A percentile compares a stretch with the other conserved stretches of the same genome.
phyloP scores from a whole-genome alignment of 1,284 basidiomycete species.

The Naganishia sp. region DNA sequence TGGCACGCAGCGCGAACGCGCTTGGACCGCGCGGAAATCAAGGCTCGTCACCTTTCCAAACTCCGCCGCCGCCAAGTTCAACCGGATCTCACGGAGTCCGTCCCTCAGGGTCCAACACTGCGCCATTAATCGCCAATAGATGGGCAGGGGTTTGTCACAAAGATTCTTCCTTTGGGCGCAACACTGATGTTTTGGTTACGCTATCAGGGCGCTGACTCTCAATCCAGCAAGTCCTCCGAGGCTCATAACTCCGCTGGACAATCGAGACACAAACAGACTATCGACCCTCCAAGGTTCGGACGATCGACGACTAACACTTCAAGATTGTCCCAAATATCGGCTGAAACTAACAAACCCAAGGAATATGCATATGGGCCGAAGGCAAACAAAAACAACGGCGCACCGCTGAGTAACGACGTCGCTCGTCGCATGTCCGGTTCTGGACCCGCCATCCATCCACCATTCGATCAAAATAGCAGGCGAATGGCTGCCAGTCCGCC shows the following conservation, averaged over 20 bases:
- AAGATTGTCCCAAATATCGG: background rate
- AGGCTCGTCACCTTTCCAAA: background rate
- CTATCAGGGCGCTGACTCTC: background rate
- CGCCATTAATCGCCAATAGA: slow-evolving; percentile 9
- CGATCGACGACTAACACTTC: background rate
- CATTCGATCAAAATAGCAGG: too few relatives aligned
- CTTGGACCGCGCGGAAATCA: background rate
- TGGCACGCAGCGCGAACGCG: background rate
- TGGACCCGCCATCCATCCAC: background rate
- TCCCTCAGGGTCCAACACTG: slow-evolving; percentile 17
- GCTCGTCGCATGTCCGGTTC: background rate
- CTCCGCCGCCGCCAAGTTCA: background rate
- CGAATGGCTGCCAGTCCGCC: background rate
- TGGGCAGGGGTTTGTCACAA: slow-evolving; percentile 4
- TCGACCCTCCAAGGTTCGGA: background rate
- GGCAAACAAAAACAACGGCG: background rate
- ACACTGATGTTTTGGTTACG: background rate
- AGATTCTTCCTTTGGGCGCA: background rate
- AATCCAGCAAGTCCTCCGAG: background rate
- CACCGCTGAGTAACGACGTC: background rate
- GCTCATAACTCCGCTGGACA: background rate
- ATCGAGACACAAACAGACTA: background rate
- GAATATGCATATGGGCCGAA: slow-evolving; percentile 7
- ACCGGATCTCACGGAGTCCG: background rate
- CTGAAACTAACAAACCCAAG: background rate